phyloP scores from a whole-genome alignment of 78 protist species.

The Dictyostelium citrinum region DNA sequence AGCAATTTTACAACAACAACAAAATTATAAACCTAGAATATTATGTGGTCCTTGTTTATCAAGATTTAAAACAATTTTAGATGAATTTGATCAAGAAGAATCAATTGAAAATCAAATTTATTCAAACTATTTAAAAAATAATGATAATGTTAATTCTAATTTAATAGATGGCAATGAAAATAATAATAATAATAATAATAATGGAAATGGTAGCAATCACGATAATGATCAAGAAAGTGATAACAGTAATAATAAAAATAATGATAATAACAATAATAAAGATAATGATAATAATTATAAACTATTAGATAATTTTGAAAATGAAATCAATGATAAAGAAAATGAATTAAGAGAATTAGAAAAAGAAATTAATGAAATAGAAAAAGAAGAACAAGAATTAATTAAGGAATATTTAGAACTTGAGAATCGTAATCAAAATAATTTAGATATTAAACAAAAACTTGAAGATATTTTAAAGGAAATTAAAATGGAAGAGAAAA shows the following conservation, averaged over 20 bases:
- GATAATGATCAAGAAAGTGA: not conserved
- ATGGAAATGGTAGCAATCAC: not conserved
- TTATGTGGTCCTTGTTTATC: slow-evolving; percentile 56
- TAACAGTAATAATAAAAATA: not conserved
- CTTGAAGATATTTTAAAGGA: slow-evolving; percentile 39
- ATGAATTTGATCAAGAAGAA: slow-evolving; percentile 39
- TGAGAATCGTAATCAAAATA: not conserved
- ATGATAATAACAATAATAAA: not conserved
- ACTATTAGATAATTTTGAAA: not conserved
- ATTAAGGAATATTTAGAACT: slow-evolving; percentile 30
- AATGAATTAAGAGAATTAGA: slow-evolving; percentile 10
- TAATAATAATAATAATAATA: not conserved
- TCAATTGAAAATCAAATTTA: slow-evolving; percentile 10
- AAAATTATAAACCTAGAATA: slow-evolving; percentile 14
- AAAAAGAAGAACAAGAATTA: slow-evolving; percentile 24
- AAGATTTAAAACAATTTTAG: slow-evolving; percentile 29
- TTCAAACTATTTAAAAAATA: not conserved
- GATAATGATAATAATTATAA: not conserved
- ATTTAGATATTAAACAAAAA: slow-evolving; percentile 7
- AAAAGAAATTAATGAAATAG: slow-evolving; percentile 6
- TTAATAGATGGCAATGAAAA: not conserved
- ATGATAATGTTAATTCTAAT: not conserved
- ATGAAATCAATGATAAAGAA: not conserved
- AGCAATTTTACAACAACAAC: not conserved
- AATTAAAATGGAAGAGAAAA: slow-evolving; percentile 42